phyloP scores from a whole-genome alignment of 305 asterid genomes.

The Fraxinus angustifolia region DNA sequence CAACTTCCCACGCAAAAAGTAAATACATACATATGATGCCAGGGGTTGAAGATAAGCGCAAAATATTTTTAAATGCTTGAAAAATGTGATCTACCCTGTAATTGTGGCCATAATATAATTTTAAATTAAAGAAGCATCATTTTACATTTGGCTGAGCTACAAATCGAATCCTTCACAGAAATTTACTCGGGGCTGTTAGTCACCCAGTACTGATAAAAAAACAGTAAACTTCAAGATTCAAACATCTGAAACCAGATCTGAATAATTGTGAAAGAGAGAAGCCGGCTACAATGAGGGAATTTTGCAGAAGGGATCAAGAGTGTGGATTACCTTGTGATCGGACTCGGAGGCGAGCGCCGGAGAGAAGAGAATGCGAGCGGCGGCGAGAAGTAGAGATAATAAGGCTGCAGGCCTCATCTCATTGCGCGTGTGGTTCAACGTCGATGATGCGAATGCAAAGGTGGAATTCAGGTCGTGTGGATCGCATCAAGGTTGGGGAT shows the following conservation, averaged over 20 bases:
- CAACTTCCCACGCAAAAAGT: background rate
- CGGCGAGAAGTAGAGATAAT: conserved; percentile 30
- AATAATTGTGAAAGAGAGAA: background rate
- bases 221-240: background rate
- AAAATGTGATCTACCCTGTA: background rate
- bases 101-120: background rate
- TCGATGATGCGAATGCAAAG: conserved; percentile 7
- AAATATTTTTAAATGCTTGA: background rate
- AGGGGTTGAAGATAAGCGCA: background rate
- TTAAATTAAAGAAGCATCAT: background rate
- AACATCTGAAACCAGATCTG: background rate
- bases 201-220: background rate
- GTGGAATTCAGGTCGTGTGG: background rate
- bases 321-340: conserved; percentile 49
- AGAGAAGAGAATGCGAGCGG: conserved; percentile 31
- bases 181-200: background rate
- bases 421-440: conserved; percentile 28
- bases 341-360: conserved; percentile 53
- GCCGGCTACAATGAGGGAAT: conserved; percentile 34
- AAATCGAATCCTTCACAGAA: background rate
- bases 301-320: conserved; percentile 12
- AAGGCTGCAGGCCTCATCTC: conserved; percentile 39
- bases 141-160: background rate
- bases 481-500: background rate
- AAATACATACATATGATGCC: background rate